A percentile compares a stretch with the other conserved stretches of the same genome.
Evolutionary conservation across 1,284 basidiomycete genomes (phyloP).

Genomic region (Rhizoctonia solani): DNA sequence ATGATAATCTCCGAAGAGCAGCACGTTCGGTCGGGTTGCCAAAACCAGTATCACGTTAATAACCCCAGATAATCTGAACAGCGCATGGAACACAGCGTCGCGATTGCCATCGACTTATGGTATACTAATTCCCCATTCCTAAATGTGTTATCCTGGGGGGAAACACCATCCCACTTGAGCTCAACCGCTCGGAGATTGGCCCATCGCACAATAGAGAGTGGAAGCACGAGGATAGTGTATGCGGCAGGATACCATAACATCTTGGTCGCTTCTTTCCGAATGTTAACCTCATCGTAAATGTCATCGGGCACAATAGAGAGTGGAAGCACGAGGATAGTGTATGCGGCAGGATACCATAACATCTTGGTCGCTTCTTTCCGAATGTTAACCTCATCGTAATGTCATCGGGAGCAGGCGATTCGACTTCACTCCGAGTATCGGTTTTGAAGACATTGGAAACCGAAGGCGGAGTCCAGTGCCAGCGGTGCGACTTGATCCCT

Average conservation of each 20-base stretch:
- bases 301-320: slow-evolving; percentile 32
- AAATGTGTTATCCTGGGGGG: no score
- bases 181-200: no score
- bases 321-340: slow-evolving; percentile 36
- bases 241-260: slow-evolving; percentile 37
- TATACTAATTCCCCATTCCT: no score
- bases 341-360: slow-evolving; percentile 36
- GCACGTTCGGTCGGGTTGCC: slow-evolving; percentile 35
- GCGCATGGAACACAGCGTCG: slow-evolving; percentile 30
- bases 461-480: neutral
- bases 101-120: slow-evolving; percentile 10
- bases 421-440: neutral
- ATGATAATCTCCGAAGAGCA: slow-evolving; percentile 33
- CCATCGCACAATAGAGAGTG: slow-evolving; percentile 35
- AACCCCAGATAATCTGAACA: slow-evolving; percentile 34
- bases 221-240: slow-evolving; percentile 36
- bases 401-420: no score
- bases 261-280: slow-evolving; percentile 35
- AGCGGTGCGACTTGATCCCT: neutral
- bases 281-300: slow-evolving; percentile 20
- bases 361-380: slow-evolving; percentile 36
- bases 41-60: slow-evolving; percentile 37
- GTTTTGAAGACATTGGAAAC: neutral
- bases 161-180: no score
- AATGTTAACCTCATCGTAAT: slow-evolving; percentile 16